These are phyloP conservation scores for Backusella macrospora DNA, from an alignment of 192 early-diverging fungal genomes.

Conservation along the genomic window DNA sequence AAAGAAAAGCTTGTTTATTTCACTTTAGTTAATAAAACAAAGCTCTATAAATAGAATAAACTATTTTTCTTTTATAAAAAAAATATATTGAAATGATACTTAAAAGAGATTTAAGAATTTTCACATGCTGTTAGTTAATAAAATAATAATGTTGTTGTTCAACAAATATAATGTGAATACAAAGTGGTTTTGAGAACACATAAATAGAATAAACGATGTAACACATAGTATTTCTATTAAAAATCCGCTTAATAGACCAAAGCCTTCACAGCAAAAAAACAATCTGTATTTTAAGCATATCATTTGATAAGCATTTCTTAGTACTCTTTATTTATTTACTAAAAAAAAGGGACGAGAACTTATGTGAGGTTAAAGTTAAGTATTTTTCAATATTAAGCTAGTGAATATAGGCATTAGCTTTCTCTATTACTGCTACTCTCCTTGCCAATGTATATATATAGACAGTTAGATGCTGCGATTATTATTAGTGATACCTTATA, in stretches of 20 bases:
- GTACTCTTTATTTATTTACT: background rate
- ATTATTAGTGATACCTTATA: background rate
- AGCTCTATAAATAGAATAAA: background rate
- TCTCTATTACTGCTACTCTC: background rate
- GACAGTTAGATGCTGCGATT: background rate
- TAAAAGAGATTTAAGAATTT: background rate
- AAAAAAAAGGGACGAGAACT: background rate
- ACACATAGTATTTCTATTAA: background rate
- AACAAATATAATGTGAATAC: background rate
- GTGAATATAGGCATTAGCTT: background rate
- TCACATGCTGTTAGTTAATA: background rate
- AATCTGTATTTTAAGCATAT: background rate
- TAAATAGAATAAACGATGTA: background rate
- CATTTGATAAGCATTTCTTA: slow-evolving; percentile 6
- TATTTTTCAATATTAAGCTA: background rate
- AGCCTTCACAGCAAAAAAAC: background rate
- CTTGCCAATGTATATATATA: background rate
- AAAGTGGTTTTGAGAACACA: background rate
- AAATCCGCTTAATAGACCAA: background rate
- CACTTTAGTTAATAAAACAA: background rate
- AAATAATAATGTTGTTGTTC: background rate
- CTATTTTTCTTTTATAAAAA: background rate
- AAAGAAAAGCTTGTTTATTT: slow-evolving; percentile 8
- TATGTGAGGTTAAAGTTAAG: background rate
- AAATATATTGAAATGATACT: background rate